Base-by-base conservation (phyloP, 768 basidiomycete species). In the Boletellus sp. region DNA sequence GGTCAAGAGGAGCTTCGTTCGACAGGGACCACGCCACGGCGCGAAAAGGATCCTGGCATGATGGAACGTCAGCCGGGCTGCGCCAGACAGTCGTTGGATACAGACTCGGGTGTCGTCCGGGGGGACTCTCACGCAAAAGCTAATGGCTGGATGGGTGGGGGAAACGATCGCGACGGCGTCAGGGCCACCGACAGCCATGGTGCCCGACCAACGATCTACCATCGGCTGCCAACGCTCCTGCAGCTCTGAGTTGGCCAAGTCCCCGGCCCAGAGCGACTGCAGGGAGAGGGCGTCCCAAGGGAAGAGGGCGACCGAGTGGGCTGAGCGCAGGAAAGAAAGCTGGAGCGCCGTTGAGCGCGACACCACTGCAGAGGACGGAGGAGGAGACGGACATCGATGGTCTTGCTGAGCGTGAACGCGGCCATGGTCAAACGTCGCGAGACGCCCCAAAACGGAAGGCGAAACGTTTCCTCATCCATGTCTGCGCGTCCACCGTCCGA, bases 1-100 rank as follows among this genome's bases (percentile, higher is more conserved):
- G 86, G n/a, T 81, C 74, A 13, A 75, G 68, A 2, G 75, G 78
- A 0, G 61, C 50, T 13, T 63, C 46, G 15, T 69, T 69, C 52
- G 70, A 70, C 39, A 88, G 57, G 20, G 78, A 76, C 87, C 87
- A 90, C 36, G 80, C 80, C 53, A 82, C 74, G 6, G 68, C 67
- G 46, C 61, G 47, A 50, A 66, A 63, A 3, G 52, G 34, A 33
- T 57, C 63, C 64, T 66, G 44, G 9, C 16, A 34, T 42, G 28
- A 57, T 31, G 34, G 33, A 13, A 19, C 22, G 54, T 61, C 47
- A 57, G 44, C 26, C 17, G 33, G 16, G 44, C n/a, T 22, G 23
- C 23, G 28, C 16, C 24, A 19, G 39, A 40, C 12, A 6, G 31
- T 40, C 15, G 9, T 15, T 16, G 42, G 39, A 28, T 34, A 51